Base-by-base conservation (phyloP, 495 filamentous ascomycete species). In the Tetracladium setigerum region DNA sequence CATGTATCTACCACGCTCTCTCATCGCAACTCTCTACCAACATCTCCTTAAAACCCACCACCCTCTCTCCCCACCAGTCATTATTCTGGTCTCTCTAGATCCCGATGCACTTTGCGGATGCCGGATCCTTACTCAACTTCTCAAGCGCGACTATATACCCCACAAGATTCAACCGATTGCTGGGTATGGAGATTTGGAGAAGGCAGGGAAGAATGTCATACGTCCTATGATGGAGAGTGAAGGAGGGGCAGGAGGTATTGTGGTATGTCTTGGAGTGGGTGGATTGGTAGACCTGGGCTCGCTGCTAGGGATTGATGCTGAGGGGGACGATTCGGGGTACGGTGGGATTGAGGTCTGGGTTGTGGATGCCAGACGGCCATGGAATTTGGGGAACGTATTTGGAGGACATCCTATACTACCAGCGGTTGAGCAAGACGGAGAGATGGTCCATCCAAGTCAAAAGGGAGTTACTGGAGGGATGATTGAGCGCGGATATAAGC, bases 121-220 rank as follows among this genome's bases (percentile, higher is more conserved):
- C 58, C 89, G 90, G 42, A 97, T 98, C 45, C 78, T 98, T 13
- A 92, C 92, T 1, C 76, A 81, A 12, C 76, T 97, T 14, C 73
- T 98, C 41, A 95, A 91, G 70, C 84, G 88, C 71, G 92, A 98
- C 72, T 97, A 91, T 61, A 94, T 98, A 54, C 83, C 84, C n/a
- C 91, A 97, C 67, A 96, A 95, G 72, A 95, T 97, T 50, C 87
- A 95, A 55, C 92, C 94, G 4, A 82, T 98, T 31, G 77, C 85
- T 13, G 92, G 92, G 30, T 96, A 96, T 81, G 82, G 79, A 52
- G 92, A 97, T 59, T 82, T 98, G 32, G 71, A 84, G 57, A 78
- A 80, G 56, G 80, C 79, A 22, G 88, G 88, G 24, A 71, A 78
- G 60, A 81, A 87, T 50, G 71, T 92, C 41, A 79, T 95, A 44